Base-by-base conservation (phyloP, 2,329 filamentous ascomycete species). In the Pezicula rhizophila region DNA sequence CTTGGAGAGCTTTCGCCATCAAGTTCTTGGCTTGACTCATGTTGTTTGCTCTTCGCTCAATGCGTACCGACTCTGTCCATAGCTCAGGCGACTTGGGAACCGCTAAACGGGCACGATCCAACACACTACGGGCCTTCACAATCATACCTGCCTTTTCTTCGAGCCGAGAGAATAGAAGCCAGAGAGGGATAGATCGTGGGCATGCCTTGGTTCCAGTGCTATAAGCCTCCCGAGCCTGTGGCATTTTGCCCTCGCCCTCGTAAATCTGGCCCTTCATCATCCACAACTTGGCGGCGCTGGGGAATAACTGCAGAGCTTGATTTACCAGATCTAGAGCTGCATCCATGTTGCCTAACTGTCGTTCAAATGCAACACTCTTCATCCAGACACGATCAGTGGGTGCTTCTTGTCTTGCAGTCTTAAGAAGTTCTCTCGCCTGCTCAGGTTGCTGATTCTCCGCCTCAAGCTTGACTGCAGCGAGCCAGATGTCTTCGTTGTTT, bases 251-350 rank as follows among this genome's bases (percentile, higher is more conserved):
- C 42, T 90, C 78, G 39, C 84, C 79, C 63, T 96, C 87, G 74
- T 99, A 99, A 54, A 97, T 93, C 65, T 99, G 93, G 0, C 95
- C 93, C 70, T 99, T 99, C 74, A 96, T 88, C 87, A 97, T 96
- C 85, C 92, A 96, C 20, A 99, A 77, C 69, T 97, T 97, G 46
- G 89, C 78, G 11, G 86, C 82, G 40, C 83, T 80, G 1, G 93
- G 92, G 71, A 95, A 99, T 8, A 89, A 78, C 56, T 91, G 85
- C 33, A 99, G 73, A 1, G 86, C 93, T 64, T 95, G 85, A 51
- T 91, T 89, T 39, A 88, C 88, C 10, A 99, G 82, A 60, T 95
- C 87, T 12, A 99, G 77, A 0, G 93, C 91, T 1, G 83, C 82
- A 42, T 96, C 89, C 23, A 76, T 75, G 59, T 93, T 85, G 48